Base-by-base conservation (phyloP, 139 green algal genomes). In the Pleodorina starrii region DNA sequence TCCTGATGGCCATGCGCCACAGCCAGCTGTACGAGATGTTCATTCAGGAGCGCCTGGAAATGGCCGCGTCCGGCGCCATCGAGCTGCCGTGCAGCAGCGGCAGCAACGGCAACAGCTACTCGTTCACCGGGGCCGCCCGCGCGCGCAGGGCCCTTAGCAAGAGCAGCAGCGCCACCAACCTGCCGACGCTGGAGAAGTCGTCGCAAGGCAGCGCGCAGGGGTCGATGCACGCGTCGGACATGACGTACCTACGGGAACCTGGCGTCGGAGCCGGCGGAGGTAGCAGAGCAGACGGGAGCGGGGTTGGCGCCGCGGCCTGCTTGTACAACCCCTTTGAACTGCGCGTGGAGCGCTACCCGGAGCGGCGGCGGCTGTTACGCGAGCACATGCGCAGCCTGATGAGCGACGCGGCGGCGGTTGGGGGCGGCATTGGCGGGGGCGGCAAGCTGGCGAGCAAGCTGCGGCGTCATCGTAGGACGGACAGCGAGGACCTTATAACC, bases 1-100 rank as follows among this genome's bases (percentile, higher is more conserved):
- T 97, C 78, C 85, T 97, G 35, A 29, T 71, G 1, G 23, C 87
- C 51, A 92, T 97, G 60, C 92, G 95, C 7, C 94, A 97, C 89
- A 96, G 93, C 80, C 95, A 97, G 94, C 89, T 97, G 94, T 97
- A 94, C 60, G 93, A 96, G 68, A 90, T 97, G 87, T 97, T 97
- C 51, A 83, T 97, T 11, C 92, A 92, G 32, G 94, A 97, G 90
- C 90, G 95, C 23, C 86, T 97, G 21, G 36, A 80, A 74, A 77
- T 95, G 88, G 91, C 90, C 6, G 77, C 93, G 25, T 38, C 5
- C 4, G 81, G 81, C 60, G 42, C 35, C 68, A 85, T 42, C 19
- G 78, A 74, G 29, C 63, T 69, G 38, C 71, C 51, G 36, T 46
- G 1, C 23, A 57, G 51, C 16, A 35, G 12, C 14, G 66, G 79